phyloP scores from a whole-genome alignment of 768 basidiomycete genomes.

The Podaxis sp. region DNA sequence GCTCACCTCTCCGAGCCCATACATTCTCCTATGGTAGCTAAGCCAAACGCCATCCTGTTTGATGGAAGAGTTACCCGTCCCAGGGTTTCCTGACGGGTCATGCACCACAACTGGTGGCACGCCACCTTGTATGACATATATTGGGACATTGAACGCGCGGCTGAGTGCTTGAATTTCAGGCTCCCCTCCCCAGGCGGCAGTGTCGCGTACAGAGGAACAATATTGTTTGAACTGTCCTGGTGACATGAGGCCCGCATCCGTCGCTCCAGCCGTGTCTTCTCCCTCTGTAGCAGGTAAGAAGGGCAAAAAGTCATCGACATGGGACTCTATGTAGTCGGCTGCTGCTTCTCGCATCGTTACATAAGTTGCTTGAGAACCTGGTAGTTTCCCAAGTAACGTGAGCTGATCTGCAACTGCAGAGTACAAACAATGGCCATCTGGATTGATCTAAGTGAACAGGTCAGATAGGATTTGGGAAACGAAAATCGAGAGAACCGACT shows the following conservation, averaged over 20 bases:
- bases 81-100: constrained; percentile 41
- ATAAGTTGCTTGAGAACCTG: constrained; percentile 56
- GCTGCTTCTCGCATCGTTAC: constrained; percentile 60
- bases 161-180: constrained; percentile 92
- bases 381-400: constrained; percentile 61
- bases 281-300: constrained; percentile 77
- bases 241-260: constrained; percentile 69
- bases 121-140: constrained; percentile 86
- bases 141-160: constrained; percentile 74
- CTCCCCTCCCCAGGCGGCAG: constrained; percentile 96
- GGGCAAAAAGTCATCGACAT: constrained; percentile 89
- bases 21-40: constrained; percentile 92
- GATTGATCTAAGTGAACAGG: constrained; percentile 61
- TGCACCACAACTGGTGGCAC: constrained; percentile 83
- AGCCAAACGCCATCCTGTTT: constrained; percentile 53
- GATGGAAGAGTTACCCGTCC: constrained; percentile 19
- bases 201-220: constrained; percentile 72
- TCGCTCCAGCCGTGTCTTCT: constrained; percentile 64
- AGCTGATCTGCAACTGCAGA: constrained; percentile 94
- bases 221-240: constrained; percentile 63
- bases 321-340: constrained; percentile 73
- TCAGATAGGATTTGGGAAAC: neutral
- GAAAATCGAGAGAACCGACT: constrained; percentile 31
- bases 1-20: constrained; percentile 91
- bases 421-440: constrained; percentile 96